phyloP scores from a whole-genome alignment of 768 basidiomycete genomes.

The Leccinum obscurum region DNA sequence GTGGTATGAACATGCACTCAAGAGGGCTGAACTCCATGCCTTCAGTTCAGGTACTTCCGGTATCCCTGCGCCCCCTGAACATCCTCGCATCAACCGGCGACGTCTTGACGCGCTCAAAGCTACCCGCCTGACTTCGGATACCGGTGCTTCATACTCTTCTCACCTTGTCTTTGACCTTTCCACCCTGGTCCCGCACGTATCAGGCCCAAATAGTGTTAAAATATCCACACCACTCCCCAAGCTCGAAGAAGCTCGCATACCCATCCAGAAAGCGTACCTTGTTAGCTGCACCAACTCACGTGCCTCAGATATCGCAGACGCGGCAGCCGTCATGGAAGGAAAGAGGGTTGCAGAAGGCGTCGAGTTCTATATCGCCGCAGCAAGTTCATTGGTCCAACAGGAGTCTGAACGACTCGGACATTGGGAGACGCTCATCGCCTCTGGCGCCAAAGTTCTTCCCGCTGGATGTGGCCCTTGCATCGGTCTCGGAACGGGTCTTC shows the following conservation, averaged over 20 bases:
- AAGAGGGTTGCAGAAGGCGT: slow-evolving; percentile 83
- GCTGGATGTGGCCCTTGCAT: slow-evolving; percentile 99
- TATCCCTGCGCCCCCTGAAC: slow-evolving; percentile 72
- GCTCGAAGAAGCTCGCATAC: slow-evolving; percentile 70
- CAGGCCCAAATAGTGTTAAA: slow-evolving; percentile 98
- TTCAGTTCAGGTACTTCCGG: slow-evolving; percentile 52
- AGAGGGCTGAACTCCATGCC: slow-evolving; percentile 72
- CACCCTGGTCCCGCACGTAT: slow-evolving; percentile 91
- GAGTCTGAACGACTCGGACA: slow-evolving; percentile 85
- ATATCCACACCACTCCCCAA: slow-evolving; percentile 88
- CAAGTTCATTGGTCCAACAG: slow-evolving; percentile 87
- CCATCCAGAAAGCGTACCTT: slow-evolving; percentile 96
- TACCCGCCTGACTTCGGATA: slow-evolving; percentile 63
- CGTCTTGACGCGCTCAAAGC: slow-evolving; percentile 67
- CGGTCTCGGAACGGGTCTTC: slow-evolving; percentile 87
- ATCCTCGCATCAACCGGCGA: slow-evolving; percentile 80
- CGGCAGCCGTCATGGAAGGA: slow-evolving; percentile 85
- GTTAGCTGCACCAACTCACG: slow-evolving; percentile 98
- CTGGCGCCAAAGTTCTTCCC: slow-evolving; percentile 91
- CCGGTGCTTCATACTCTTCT: slow-evolving; percentile 77
- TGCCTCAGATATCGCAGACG: slow-evolving; percentile 90
- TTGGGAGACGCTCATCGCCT: slow-evolving; percentile 83
- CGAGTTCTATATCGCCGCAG: slow-evolving; percentile 97
- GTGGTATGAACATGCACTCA: slow-evolving; percentile 82
- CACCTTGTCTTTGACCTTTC: slow-evolving; percentile 92